Base-by-base conservation (phyloP, 495 filamentous ascomycete species). In the Hyaloscypha hepaticicola region DNA sequence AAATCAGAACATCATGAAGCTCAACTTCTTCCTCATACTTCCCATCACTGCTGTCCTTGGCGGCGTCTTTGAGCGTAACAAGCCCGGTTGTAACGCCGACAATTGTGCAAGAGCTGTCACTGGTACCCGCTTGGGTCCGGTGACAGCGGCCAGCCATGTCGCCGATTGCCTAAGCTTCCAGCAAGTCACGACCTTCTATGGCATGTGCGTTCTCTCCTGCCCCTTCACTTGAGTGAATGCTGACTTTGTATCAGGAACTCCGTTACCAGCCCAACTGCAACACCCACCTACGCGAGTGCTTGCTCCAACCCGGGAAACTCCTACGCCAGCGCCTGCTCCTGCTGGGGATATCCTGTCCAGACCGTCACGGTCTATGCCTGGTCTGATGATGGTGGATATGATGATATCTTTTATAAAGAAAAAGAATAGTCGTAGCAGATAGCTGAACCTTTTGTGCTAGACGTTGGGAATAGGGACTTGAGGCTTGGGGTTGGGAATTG, bases 321-420 rank as follows among this genome's bases (percentile, higher is more conserved):
- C 48, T 72, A 69, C 29, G 31, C 60, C 60, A 69, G 64, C 24
- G 69, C 69, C 41, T 72, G 69, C 60, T 66, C 63, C 21, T 72
- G 67, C 59, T 61, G 59, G 59, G 59, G 59, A 24, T 27, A 27
- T 51, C 59, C 59, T 5, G 59, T 61, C 27, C n/a, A 26, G 19
- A 61, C 59, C 4, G 6, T 26, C 16, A 31, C 26, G 26, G 41
- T 61, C 38, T 61, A 48, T 19, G 22, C 59, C 16, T 33, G 12
- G 7, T 33, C 31, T 33, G 59, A 61, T 22, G 59, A 61, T 34
- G 38, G 38, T 31, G 59, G 59, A 50, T 12, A 7, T 22, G 59
- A 61, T 61, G 59, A 61, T 52, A 21, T 16, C 22, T 8, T 33
- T 33, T 33, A 6, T 33, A 33, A 33, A 33, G 31, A 7, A 33